A percentile compares a stretch with the other conserved stretches of the same genome.
These are phyloP conservation scores for Coniochaeta sp. DNA, from an alignment of 2,329 filamentous ascomycete genomes.

Conservation along the genomic window DNA sequence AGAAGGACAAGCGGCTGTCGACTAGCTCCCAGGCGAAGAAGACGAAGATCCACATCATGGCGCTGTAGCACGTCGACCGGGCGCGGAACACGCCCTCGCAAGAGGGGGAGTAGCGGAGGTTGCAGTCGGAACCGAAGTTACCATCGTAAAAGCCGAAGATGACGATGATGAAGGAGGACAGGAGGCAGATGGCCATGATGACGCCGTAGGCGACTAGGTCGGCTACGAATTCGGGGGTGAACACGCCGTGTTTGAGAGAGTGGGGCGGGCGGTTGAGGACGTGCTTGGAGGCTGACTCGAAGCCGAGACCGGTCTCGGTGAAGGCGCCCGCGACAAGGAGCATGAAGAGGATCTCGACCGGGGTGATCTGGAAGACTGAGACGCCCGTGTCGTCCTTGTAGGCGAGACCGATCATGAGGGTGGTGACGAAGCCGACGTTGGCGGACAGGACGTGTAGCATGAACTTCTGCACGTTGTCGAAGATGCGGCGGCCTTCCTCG, in stretches of 20 bases:
- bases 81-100: conserved; percentile 58
- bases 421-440: conserved; percentile 63
- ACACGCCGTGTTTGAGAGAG: conserved; percentile 51
- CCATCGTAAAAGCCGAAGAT: conserved; percentile 43
- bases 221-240: conserved; percentile 56
- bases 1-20: conserved; percentile 62
- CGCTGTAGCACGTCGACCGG: conserved; percentile 62
- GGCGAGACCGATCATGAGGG: conserved; percentile 62
- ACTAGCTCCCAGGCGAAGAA: conserved; percentile 70
- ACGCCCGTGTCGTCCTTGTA: conserved; percentile 55
- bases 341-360: conserved; percentile 70
- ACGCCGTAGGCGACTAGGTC: conserved; percentile 62
- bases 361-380: conserved; percentile 64
- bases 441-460: conserved; percentile 60
- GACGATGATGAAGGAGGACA: conserved; percentile 54
- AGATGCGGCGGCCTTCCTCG: conserved; percentile 12
- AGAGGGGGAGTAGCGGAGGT: conserved; percentile 38
- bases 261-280: conserved; percentile 62
- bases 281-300: conserved; percentile 62
- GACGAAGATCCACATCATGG: conserved; percentile 59
- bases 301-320: conserved; percentile 64
- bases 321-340: conserved; percentile 69
- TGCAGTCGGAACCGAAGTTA: conserved; percentile 49
- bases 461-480: conserved; percentile 33
- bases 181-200: conserved; percentile 55